These are phyloP conservation scores for Theobroma cacao DNA, from an alignment of 345 rosid genomes.

Conservation along the genomic window DNA sequence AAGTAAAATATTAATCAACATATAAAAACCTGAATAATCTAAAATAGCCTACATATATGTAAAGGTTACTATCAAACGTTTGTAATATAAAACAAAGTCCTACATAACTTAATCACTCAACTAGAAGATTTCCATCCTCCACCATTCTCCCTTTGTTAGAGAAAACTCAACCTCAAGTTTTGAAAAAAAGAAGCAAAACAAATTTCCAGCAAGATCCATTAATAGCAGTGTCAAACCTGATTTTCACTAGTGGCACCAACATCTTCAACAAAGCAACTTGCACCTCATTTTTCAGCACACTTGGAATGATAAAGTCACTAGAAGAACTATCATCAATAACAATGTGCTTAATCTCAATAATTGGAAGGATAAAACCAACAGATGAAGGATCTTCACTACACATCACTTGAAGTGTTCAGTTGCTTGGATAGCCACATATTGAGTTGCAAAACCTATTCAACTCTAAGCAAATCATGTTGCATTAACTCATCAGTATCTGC, in stretches of 20 bases:
- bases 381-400: not conserved
- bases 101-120: not conserved
- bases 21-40: not conserved
- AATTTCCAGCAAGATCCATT: not conserved
- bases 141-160: not conserved
- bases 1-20: not conserved
- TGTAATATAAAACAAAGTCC: not conserved
- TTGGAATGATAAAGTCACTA: not conserved
- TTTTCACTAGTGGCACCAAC: too few relatives aligned
- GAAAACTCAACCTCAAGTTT: not conserved
- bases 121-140: not conserved
- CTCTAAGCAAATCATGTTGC: too few relatives aligned
- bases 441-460: too few relatives aligned
- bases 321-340: not conserved
- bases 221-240: not conserved
- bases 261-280: not conserved
- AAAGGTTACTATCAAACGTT: not conserved
- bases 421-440: too few relatives aligned
- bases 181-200: not conserved
- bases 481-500: too few relatives aligned
- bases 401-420: not conserved
- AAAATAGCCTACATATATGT: not conserved
- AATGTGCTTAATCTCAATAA: not conserved
- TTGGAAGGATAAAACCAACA: not conserved
- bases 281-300: not conserved